Percentiles rank a stretch among this genome's conserved stretches.
Conservation (phyloP, 805 yeast genomes). For the Lipomyces lipofer region DNA sequence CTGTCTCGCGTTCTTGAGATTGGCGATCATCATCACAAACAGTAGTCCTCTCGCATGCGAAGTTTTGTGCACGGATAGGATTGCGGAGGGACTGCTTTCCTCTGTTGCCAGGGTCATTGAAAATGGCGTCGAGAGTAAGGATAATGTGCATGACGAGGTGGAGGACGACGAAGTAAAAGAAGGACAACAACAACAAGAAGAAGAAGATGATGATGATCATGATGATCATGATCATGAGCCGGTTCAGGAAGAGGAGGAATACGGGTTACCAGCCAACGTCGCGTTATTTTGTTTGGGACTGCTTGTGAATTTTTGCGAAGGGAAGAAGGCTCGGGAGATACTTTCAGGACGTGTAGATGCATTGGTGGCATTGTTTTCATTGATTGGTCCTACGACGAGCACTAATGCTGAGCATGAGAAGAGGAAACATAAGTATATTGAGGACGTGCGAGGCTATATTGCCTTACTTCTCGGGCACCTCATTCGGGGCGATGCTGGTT, state of each 20-base stretch:
- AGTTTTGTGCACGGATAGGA: neutral
- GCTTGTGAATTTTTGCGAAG: slow-evolving; percentile 20
- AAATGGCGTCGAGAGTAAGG: neutral
- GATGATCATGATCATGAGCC: no score
- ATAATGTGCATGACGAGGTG: no score
- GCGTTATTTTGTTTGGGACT: slow-evolving; percentile 24
- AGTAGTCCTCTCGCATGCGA: slow-evolving; percentile 5
- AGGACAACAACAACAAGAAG: no score
- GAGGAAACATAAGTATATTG: slow-evolving; percentile 5
- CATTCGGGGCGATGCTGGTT: neutral
- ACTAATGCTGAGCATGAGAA: neutral
- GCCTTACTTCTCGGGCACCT: slow-evolving; percentile 11
- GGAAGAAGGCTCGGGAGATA: slow-evolving; percentile 3
- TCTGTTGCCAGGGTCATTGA: neutral
- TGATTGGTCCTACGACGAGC: neutral
- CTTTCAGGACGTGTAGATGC: neutral
- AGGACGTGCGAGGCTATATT: slow-evolving; percentile 19
- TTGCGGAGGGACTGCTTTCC: neutral
- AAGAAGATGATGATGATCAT: neutral
- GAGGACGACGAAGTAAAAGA: no score
- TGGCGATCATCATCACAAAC: slow-evolving; percentile 15
- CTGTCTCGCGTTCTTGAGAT: slow-evolving; percentile 10
- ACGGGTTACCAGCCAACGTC: slow-evolving; percentile 15
- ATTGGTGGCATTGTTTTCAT: neutral
- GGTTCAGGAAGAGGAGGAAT: no score